Percentiles rank a stretch among this genome's conserved stretches.
phyloP scores from a whole-genome alignment of 495 filamentous ascomycete genomes.

The Trichoderma virens region DNA sequence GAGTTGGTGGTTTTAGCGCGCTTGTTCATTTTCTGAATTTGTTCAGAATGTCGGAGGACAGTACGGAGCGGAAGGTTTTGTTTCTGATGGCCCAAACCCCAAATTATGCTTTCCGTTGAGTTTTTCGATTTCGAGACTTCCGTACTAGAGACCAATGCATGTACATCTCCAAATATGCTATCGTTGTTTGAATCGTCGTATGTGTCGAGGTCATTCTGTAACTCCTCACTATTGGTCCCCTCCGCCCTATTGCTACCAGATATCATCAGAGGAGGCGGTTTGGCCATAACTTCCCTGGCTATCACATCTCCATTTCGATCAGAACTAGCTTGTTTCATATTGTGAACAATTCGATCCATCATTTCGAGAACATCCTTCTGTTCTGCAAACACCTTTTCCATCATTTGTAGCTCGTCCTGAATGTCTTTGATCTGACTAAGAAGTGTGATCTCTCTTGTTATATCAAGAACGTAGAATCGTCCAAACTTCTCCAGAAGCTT shows the following conservation, averaged over 20 bases:
- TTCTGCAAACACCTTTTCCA: not conserved
- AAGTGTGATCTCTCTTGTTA: not conserved
- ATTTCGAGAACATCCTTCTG: not conserved
- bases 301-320: too few species aligned
- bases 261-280: too few species aligned
- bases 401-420: not conserved
- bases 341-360: not conserved
- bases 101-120: not conserved
- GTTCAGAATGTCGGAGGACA: not conserved
- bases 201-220: not conserved
- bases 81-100: not conserved
- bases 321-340: not conserved
- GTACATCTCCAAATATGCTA: not conserved
- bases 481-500: not conserved
- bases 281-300: too few species aligned
- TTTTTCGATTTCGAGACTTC: not conserved
- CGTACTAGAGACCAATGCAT: not conserved
- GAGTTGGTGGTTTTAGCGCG: not conserved
- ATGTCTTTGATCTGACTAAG: conserved; percentile 33
- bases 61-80: not conserved
- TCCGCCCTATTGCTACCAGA: too few species aligned
- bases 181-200: not conserved
- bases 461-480: not conserved
- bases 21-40: not conserved
- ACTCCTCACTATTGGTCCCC: not conserved